Evolutionary conservation across 1,139 yeast species (phyloP).

Genomic region (Geotrichum carabidarum): DNA sequence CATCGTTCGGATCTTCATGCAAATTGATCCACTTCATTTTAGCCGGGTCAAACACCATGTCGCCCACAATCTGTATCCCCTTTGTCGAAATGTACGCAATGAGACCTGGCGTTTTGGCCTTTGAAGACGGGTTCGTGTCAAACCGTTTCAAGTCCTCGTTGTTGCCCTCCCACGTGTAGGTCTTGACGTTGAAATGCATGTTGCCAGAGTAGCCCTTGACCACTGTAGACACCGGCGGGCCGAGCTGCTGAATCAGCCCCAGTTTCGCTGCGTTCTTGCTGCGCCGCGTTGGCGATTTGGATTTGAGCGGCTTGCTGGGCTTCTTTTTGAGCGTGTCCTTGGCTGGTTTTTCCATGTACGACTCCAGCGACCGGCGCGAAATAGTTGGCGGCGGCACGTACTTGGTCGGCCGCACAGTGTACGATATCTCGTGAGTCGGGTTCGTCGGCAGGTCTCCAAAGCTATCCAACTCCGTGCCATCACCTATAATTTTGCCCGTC

Average conservation of each 20-base stretch:
- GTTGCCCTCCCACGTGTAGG: constrained; percentile 64
- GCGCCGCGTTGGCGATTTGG: neutral
- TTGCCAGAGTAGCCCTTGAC: constrained; percentile 33
- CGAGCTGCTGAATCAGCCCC: constrained; percentile 37
- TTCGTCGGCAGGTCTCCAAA: constrained; percentile 34
- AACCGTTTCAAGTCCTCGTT: constrained; percentile 53
- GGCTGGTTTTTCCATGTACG: constrained; percentile 16
- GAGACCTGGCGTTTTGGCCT: constrained; percentile 35
- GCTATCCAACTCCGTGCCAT: constrained; percentile 35
- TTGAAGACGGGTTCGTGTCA: constrained; percentile 32
- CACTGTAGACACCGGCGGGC: constrained; percentile 28
- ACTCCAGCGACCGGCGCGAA: constrained; percentile 11
- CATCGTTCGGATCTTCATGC: constrained; percentile 39
- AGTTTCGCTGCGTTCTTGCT: constrained; percentile 5
- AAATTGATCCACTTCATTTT: constrained; percentile 52
- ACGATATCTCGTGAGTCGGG: constrained; percentile 23
- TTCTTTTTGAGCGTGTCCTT: neutral
- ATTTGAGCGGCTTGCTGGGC: too few relatives aligned
- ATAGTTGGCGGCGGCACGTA: neutral
- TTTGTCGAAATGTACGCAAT: constrained; percentile 37
- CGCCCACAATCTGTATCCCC: constrained; percentile 41
- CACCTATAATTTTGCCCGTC: constrained; percentile 30
- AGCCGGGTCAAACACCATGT: constrained; percentile 59
- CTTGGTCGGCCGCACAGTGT: constrained; percentile 22
- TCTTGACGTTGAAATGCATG: constrained; percentile 54